Evolutionary conservation across 176 grass and related monocot species (phyloP).

Genomic region (Zoysia japonica): DNA sequence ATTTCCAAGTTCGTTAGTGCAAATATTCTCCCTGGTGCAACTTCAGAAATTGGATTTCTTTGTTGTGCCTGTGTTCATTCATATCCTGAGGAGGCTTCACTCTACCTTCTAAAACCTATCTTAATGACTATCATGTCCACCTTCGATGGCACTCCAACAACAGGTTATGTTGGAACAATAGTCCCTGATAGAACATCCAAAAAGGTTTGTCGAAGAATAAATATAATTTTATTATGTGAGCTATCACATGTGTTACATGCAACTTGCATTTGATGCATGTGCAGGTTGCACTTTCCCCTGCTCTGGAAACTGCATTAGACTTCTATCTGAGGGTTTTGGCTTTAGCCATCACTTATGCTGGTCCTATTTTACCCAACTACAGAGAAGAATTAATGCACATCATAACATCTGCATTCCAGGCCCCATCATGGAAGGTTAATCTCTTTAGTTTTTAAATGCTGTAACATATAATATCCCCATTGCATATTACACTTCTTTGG

Average conservation of each 20-base stretch:
- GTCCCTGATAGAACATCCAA: conserved; percentile 45
- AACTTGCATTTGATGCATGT: conserved; percentile 27
- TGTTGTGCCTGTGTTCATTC: conserved; percentile 91
- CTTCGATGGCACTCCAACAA: conserved; percentile 71
- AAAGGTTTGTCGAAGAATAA: conserved; percentile 59
- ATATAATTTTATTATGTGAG: conserved; percentile 31
- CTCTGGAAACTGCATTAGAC: conserved; percentile 85
- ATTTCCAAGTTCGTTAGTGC: conserved; percentile 92
- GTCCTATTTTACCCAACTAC: conserved; percentile 66
- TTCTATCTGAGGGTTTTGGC: conserved; percentile 94
- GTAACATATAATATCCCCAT: background rate
- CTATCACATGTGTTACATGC: conserved; percentile 21
- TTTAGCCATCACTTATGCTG: conserved; percentile 81
- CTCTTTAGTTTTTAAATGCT: conserved; percentile 19
- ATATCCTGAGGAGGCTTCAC: conserved; percentile 68
- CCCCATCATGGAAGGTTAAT: conserved; percentile 92
- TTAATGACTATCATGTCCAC: conserved; percentile 73
- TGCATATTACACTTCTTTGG: conserved; percentile 30
- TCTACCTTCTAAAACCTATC: conserved; percentile 78
- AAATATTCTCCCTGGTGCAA: conserved; percentile 94
- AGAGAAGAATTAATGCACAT: conserved; percentile 71
- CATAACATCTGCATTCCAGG: conserved; percentile 80
- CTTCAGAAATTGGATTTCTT: conserved; percentile 90
- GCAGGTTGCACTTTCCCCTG: conserved; percentile 88
- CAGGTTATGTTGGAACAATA: conserved; percentile 70